These are phyloP conservation scores for Scheffersomyces lignosus DNA, from an alignment of 805 yeast genomes.

Conservation along the genomic window DNA sequence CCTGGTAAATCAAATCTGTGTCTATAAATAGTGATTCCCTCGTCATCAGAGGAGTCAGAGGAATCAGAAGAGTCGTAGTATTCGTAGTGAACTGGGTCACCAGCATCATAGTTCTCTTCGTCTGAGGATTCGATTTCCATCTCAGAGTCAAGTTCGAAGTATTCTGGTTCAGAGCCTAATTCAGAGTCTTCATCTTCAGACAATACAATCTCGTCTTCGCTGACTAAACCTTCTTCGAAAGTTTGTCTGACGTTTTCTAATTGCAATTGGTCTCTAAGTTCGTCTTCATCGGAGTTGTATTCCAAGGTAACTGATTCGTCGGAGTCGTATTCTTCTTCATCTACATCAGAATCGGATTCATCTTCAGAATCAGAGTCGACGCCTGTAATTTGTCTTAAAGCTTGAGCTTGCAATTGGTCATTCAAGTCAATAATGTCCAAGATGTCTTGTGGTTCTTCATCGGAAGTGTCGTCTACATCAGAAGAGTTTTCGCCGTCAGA, in stretches of 20 bases:
- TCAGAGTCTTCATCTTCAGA: conserved; percentile 19
- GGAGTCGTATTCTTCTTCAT: conserved; percentile 16
- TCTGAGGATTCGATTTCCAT: conserved; percentile 17
- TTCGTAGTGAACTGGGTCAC: conserved; percentile 22
- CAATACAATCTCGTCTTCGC: conserved; percentile 24
- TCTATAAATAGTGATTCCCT: conserved; percentile 44
- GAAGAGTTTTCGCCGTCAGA: conserved; percentile 9
- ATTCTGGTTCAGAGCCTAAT: conserved; percentile 20
- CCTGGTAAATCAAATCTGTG: conserved; percentile 42
- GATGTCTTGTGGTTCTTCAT: conserved; percentile 27
- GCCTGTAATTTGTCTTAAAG: conserved; percentile 30
- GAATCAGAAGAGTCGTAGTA: conserved; percentile 20
- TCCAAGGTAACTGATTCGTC: conserved; percentile 16
- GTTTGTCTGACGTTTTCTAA: conserved; percentile 38
- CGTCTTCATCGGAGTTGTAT: conserved; percentile 29
- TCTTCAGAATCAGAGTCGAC: conserved; percentile 21
- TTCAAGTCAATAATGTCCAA: conserved; percentile 38
- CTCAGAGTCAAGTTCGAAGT: conserved; percentile 34
- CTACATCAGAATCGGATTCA: conserved; percentile 14
- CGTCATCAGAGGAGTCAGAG: conserved; percentile 34
- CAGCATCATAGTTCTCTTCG: conserved; percentile 21
- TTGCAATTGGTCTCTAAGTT: conserved; percentile 31
- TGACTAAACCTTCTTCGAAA: conserved; percentile 33
- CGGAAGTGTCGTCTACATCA: conserved; percentile 8
- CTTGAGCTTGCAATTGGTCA: conserved; percentile 39